Conservation (phyloP, 2,329 filamentous ascomycete genomes). For the Talaromyces albobiverticillius region DNA sequence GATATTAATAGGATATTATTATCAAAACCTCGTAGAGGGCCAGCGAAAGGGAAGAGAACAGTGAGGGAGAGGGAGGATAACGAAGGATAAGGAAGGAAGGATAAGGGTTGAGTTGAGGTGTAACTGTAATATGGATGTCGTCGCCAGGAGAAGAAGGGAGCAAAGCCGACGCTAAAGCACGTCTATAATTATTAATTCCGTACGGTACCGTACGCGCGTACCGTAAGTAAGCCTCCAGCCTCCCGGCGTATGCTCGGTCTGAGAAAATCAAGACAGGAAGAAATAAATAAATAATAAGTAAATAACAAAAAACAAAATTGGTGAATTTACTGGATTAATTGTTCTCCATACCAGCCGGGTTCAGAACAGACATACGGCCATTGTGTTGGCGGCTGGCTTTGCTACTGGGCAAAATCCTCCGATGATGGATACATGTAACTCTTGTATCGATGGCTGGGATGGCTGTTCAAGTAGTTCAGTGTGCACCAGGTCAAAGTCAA, state of each 20-base stretch:
- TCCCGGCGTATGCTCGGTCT: conserved; percentile 3
- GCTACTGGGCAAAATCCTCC: conserved; percentile 4
- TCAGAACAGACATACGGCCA: background rate
- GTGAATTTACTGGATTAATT: no score
- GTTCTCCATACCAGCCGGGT: no score
- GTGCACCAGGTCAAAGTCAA: background rate
- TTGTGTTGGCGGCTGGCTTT: background rate
- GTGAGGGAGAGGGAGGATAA: conserved; percentile 8
- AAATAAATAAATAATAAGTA: no score
- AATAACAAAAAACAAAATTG: no score
- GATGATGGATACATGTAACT: background rate
- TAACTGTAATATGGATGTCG: conserved; percentile 4
- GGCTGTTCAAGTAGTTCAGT: no score
- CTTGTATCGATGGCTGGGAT: background rate
- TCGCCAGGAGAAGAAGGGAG: conserved; percentile 11
- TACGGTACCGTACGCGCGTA: background rate
- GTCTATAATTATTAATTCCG: background rate
- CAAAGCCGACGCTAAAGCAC: background rate
- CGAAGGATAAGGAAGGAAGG: conserved; percentile 8
- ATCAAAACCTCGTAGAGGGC: conserved; percentile 13
- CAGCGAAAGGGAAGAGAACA: background rate
- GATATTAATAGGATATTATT: conserved; percentile 16
- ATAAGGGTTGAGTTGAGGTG: background rate
- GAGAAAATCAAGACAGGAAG: no score
- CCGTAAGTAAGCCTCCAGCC: no score